phyloP scores from a whole-genome alignment of 2,329 filamentous ascomycete species.

The Fonsecaea monophora region DNA sequence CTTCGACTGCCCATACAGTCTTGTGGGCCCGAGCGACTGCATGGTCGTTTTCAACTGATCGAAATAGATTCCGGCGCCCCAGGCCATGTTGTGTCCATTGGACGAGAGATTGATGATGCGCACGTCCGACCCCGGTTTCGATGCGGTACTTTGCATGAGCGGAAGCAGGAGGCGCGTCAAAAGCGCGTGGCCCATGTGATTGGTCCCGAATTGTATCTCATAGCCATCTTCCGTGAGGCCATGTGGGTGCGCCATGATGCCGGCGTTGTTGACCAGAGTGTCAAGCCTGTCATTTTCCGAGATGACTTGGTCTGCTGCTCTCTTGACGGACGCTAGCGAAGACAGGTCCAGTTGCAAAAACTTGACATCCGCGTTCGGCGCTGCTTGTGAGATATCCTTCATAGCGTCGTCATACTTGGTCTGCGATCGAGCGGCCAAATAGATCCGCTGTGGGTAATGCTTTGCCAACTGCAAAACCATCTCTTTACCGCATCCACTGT shows the following conservation, averaged over 20 bases:
- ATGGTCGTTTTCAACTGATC: slow-evolving; percentile 45
- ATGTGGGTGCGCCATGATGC: slow-evolving; percentile 52
- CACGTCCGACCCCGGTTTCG: slow-evolving; percentile 51
- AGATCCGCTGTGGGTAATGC: slow-evolving; percentile 61
- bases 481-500: slow-evolving; percentile 56
- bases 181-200: slow-evolving; percentile 60
- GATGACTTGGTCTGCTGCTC: slow-evolving; percentile 49
- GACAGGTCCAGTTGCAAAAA: slow-evolving; percentile 49
- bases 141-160: slow-evolving; percentile 51
- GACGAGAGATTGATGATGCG: slow-evolving; percentile 54
- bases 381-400: slow-evolving; percentile 45
- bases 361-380: slow-evolving; percentile 40
- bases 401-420: slow-evolving; percentile 44
- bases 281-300: slow-evolving; percentile 50
- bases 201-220: slow-evolving; percentile 60
- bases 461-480: slow-evolving; percentile 57
- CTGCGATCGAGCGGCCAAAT: slow-evolving; percentile 59
- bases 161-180: slow-evolving; percentile 56
- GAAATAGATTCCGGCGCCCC: slow-evolving; percentile 46
- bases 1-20: slow-evolving; percentile 58
- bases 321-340: slow-evolving; percentile 42
- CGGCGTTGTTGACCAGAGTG: slow-evolving; percentile 55
- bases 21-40: slow-evolving; percentile 38
- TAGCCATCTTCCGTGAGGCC: slow-evolving; percentile 55
- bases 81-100: slow-evolving; percentile 37